A percentile compares a stretch with the other conserved stretches of the same genome.
phyloP scores from a whole-genome alignment of 768 basidiomycete species.

The Agrocybe pediades region DNA sequence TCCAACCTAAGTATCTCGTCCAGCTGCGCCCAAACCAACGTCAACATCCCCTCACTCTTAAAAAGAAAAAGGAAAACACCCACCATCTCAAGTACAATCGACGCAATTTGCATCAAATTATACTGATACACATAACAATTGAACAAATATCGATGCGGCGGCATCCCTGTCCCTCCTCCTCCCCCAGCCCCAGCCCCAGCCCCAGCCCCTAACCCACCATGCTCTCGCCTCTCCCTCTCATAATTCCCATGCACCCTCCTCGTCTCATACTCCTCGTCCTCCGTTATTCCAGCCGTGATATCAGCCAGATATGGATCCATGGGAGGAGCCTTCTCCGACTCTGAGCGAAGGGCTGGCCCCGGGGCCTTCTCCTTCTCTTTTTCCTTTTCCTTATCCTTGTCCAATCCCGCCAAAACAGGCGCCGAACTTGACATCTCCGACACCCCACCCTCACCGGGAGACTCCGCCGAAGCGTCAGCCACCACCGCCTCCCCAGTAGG shows the following conservation, averaged over 20 bases:
- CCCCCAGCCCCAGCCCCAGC: no score
- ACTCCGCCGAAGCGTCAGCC: no score
- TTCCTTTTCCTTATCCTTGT: not conserved
- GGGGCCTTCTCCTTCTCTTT: not conserved
- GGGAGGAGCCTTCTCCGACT: no score
- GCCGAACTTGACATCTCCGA: no score
- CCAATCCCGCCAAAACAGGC: no score
- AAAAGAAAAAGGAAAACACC: constrained; percentile 8
- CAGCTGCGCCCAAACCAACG: constrained; percentile 48
- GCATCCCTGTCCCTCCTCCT: constrained; percentile 27
- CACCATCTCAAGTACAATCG: constrained; percentile 43
- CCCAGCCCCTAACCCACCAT: no score
- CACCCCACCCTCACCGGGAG: no score
- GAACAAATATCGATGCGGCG: constrained; percentile 65
- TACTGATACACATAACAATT: constrained; percentile 76
- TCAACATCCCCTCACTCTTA: no score
- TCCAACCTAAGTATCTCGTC: constrained; percentile 60
- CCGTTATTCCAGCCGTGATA: not conserved
- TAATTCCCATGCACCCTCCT: not conserved
- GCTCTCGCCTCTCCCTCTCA: constrained; percentile 18
- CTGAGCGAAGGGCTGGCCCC: no score
- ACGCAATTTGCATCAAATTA: constrained; percentile 43
- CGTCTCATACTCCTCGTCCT: not conserved
- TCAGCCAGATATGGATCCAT: no score
- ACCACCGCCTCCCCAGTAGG: no score